phyloP scores from a whole-genome alignment of 345 rosid species.

The Populus alba region DNA sequence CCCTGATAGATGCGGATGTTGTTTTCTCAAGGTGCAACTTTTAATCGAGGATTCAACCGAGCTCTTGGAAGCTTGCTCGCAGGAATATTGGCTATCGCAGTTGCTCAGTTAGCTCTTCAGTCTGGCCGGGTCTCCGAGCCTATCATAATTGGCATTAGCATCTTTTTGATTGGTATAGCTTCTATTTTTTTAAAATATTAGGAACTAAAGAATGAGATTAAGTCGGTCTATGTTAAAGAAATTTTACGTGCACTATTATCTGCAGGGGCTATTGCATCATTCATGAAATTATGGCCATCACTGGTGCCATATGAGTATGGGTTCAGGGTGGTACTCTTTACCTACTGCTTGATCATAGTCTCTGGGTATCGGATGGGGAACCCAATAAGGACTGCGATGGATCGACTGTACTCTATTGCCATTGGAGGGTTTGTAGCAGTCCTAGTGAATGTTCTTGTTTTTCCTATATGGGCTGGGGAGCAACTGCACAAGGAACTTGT shows the following conservation, averaged over 20 bases:
- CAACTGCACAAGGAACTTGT: constrained; percentile 55
- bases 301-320: constrained; percentile 65
- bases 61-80: constrained; percentile 65
- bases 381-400: constrained; percentile 59
- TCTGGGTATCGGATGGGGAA: constrained; percentile 63
- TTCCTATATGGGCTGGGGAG: constrained; percentile 66
- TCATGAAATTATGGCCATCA: constrained; percentile 65
- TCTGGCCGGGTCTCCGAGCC: constrained; percentile 51
- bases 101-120: constrained; percentile 42
- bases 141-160: constrained; percentile 53
- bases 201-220: not conserved
- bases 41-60: constrained; percentile 69
- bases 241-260: not conserved
- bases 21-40: constrained; percentile 50
- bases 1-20: not conserved
- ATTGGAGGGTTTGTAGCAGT: constrained; percentile 66
- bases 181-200: not conserved
- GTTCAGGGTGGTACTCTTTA: constrained; percentile 57
- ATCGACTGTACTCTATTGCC: constrained; percentile 58
- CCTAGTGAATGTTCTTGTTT: constrained; percentile 55
- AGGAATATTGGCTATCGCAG: constrained; percentile 48
- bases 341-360: constrained; percentile 61
- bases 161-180: constrained; percentile 53
- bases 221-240: not conserved
- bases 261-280: constrained; percentile 57